These are phyloP conservation scores for Trichoderma lentiforme DNA, from an alignment of 2,329 filamentous ascomycete genomes.

Conservation along the genomic window DNA sequence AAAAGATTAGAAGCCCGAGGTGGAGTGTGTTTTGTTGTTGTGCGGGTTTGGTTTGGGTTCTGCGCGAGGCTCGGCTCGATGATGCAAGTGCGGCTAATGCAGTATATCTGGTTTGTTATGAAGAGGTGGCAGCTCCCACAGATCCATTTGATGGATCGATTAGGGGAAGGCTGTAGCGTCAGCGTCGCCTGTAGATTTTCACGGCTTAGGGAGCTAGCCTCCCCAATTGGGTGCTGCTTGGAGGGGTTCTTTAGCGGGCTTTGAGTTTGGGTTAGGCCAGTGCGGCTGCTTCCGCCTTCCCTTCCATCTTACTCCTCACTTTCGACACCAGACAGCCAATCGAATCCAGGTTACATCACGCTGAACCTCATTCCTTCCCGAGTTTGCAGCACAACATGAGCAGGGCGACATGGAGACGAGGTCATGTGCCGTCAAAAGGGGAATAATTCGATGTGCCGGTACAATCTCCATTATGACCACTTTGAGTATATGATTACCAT, in stretches of 20 bases:
- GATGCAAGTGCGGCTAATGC: background rate
- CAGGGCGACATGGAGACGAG: background rate
- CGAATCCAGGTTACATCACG: background rate
- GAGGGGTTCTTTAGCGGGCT: background rate
- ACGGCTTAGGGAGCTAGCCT: background rate
- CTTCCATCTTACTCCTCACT: background rate
- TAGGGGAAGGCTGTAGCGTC: background rate
- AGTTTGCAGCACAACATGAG: background rate
- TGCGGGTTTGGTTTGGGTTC: background rate
- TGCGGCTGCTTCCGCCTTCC: background rate
- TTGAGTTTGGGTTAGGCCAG: background rate
- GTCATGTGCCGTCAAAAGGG: background rate
- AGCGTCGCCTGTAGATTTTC: background rate
- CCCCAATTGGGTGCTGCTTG: background rate
- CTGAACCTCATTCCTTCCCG: background rate
- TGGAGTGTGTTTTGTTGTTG: background rate
- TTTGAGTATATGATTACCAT: background rate
- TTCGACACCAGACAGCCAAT: background rate
- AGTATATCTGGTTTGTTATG: background rate
- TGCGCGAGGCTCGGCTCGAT: background rate
- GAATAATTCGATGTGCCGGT: background rate
- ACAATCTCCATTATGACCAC: background rate
- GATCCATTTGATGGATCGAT: background rate
- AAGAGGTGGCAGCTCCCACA: background rate
- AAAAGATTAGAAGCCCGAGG: background rate